Base-by-base conservation (phyloP, 2,329 filamentous ascomycete species). In the Sporothrix luriei region DNA sequence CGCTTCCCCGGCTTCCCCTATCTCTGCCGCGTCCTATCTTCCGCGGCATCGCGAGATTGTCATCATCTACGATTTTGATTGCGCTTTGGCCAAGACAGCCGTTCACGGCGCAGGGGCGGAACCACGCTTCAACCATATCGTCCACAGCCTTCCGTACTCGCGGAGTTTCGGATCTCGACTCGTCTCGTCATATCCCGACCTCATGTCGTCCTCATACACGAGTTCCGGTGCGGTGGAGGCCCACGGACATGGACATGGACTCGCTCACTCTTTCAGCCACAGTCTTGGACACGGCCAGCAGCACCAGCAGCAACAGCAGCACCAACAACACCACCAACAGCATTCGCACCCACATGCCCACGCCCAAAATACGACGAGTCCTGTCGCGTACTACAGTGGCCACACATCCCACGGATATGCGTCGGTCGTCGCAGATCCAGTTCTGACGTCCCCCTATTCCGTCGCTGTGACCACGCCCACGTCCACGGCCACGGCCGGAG, bases 31-130 rank as follows among this genome's bases (percentile, higher is more conserved):
- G 29, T 51, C 62, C 48, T 66, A 16, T 33, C n/a, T 52, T 65
- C 62, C 62, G 62, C 62, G 62, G 29, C 19, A 66, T 66, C 62
- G 48, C 62, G 57, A 46, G n/a, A 43, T 62, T 59, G 40, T 59
- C 11, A 11, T 26, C 13, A 9, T 11, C 6, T 21, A 11, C 11
- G 11, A 11, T 51, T 52, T n/a, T 19, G 24, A n/a, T 26, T 26
- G 19, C 21, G 19, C 40, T 11, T 62, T 24, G 14, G 55, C 55
- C 55, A 43, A 61, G 55, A 46, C 38, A 46, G 26, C 29, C 14
- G 19, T 40, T 38, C 26, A n/a, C 26, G 54, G 11, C n/a, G 38
- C 9, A 33, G 6, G 33, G 33, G 33, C 33, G 7, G 33, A 33
- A 5, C 33, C 33, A 33, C 33, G 10, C 51, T 10, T n/a, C 21